A percentile compares a stretch with the other conserved stretches of the same genome.
Evolutionary conservation across 192 early-diverging fungal species (phyloP).

Genomic region (Linnemannia schmuckeri): DNA sequence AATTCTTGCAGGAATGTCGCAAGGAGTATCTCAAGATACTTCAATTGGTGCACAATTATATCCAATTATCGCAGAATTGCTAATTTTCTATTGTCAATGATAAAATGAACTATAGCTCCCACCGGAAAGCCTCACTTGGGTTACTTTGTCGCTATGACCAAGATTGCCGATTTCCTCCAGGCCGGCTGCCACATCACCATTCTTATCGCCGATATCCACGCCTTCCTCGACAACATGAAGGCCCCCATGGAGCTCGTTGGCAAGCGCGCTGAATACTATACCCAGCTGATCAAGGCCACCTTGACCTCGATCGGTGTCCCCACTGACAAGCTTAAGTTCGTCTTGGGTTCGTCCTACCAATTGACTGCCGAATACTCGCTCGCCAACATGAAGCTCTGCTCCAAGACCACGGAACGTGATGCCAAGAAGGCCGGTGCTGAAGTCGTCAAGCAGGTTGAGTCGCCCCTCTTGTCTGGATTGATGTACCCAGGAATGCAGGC

Average conservation of each 20-base stretch:
- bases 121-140: constrained; percentile 97
- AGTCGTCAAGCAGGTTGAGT: constrained; percentile 96
- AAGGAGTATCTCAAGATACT: neutral
- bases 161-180: constrained; percentile 95
- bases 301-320: constrained; percentile 95
- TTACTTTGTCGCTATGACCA: constrained; percentile 98
- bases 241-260: constrained; percentile 92
- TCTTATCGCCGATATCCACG: constrained; percentile 96
- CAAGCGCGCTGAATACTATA: constrained; percentile 94
- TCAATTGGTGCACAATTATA: neutral
- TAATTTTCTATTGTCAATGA: neutral
- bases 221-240: constrained; percentile 98
- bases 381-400: constrained; percentile 90
- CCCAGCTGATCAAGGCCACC: constrained; percentile 89
- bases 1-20: neutral
- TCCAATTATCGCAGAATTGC: neutral
- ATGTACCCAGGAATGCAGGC: constrained; percentile 98
- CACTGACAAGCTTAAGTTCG: constrained; percentile 92
- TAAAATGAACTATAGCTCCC: constrained; percentile 67
- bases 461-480: constrained; percentile 90
- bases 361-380: constrained; percentile 90
- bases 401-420: constrained; percentile 92
- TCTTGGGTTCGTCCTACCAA: constrained; percentile 91
- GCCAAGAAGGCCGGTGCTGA: constrained; percentile 99
- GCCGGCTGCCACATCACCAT: constrained; percentile 89